phyloP scores from a whole-genome alignment of 208 protist genomes.

The Zelonia costaricensis region DNA sequence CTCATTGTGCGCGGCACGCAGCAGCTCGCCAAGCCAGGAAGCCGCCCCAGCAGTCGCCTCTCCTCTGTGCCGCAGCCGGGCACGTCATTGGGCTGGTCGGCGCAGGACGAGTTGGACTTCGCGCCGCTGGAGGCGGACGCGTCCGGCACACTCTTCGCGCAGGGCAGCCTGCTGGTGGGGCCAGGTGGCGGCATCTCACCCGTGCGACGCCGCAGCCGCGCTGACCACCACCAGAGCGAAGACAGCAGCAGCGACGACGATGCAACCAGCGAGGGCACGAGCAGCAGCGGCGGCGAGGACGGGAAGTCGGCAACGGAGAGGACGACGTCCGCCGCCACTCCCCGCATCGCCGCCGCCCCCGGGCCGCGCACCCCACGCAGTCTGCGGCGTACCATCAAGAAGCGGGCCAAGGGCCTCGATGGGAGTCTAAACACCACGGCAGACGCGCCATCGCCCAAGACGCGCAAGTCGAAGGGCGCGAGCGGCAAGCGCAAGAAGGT shows the following conservation, averaged over 20 bases:
- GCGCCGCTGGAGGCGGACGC: conserved; percentile 10
- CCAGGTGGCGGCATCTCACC: conserved; percentile 10
- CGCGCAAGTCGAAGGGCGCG: not conserved
- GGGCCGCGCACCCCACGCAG: not conserved
- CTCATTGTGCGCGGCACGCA: not conserved
- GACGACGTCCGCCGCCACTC: no score
- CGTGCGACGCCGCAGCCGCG: not conserved
- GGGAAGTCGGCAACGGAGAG: not conserved
- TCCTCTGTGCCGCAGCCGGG: not conserved
- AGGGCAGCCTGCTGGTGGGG: conserved; percentile 17
- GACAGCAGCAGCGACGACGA: no score
- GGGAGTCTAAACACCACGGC: not conserved
- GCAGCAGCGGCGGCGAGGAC: no score
- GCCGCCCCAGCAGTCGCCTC: not conserved
- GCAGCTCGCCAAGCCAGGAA: not conserved
- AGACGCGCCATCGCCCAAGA: not conserved
- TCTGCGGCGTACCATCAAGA: not conserved
- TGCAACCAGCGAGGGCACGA: no score
- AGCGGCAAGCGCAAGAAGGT: not conserved
- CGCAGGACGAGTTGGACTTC: conserved; percentile 15
- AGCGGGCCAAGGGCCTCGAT: not conserved
- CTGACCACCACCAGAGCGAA: not conserved
- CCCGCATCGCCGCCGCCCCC: not conserved
- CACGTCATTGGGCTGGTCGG: conserved; percentile 3
- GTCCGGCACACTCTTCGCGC: not conserved